Evolutionary conservation across 805 yeast genomes (phyloP), one percentile per base, ranked within the genome.

Genomic region (Hanseniaspora vineae): DNA sequence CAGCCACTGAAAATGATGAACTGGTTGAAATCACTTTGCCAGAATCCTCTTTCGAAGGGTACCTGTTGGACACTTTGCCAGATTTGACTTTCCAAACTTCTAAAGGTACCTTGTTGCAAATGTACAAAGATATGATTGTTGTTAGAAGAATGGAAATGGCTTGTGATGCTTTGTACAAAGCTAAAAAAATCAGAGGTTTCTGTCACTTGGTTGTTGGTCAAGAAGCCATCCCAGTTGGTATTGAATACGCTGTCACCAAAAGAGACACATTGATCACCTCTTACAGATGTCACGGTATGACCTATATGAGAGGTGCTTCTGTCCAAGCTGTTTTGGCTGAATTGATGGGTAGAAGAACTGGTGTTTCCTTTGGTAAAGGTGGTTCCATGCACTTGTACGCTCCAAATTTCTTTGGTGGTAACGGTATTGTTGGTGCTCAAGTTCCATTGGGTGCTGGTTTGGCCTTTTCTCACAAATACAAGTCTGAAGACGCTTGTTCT

Each of bases 371-470:
- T 71, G 98, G 98, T 73, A 92, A 92, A 72, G 98, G 98, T 75
- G 98, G 98, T 60, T 92, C 98, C 55, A 92, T 92, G 98, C 98
- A 92, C 74, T 85, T 92, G 89, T 92, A 81, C 67, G 85, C 95
- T 44, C 81, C 82, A 44, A 94, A 94, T 52, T 92, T 92, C 76
- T 92, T 83, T 70, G 98, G 98, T 67, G 98, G 98, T 71, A 92
- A 92, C 72, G 98, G 98, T 75, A 92, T 92, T 67, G 98, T 92
- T 48, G 98, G 98, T 66, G 98, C 97, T 47, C 98, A 92, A 73
- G 97, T 92, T 49, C 96, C 98, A 54, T 77, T 92, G 59, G 98
- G 98, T 66, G 87, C 96, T 48, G 98, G 98, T 60, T 75, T 92
- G 57, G 95, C 96, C n/a, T 92, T 89, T 70, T 95, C 97, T 55